A percentile compares a stretch with the other conserved stretches of the same genome.
These are phyloP conservation scores for Mediolabrus comicus DNA, from an alignment of 108 stramenopile genomes.

Conservation along the genomic window DNA sequence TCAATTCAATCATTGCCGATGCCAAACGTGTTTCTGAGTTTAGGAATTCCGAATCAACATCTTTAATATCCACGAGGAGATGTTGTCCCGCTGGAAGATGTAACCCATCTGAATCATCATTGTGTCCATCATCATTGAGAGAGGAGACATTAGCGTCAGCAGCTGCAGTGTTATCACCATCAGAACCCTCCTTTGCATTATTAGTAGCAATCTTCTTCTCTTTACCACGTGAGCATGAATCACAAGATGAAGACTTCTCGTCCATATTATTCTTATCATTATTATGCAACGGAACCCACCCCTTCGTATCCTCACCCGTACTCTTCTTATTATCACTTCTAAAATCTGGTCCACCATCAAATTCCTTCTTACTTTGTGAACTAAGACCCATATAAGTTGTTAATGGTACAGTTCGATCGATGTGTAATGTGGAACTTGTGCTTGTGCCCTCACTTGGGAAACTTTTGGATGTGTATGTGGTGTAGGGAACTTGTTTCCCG, in stretches of 20 bases:
- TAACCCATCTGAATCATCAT: slow-evolving; percentile 39
- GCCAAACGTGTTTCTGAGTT: slow-evolving; percentile 63
- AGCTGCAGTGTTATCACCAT: not conserved
- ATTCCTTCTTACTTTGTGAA: slow-evolving; percentile 17
- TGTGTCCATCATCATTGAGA: slow-evolving; percentile 24
- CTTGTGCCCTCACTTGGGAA: slow-evolving; percentile 34
- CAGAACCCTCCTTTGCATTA: not conserved
- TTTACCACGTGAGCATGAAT: slow-evolving; percentile 23
- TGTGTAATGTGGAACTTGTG: slow-evolving; percentile 36
- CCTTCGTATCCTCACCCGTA: not conserved
- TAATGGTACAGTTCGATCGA: slow-evolving; percentile 13
- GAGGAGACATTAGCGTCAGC: not conserved
- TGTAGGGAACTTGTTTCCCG: slow-evolving; percentile 57
- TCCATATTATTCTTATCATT: not conserved
- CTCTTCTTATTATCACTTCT: not conserved
- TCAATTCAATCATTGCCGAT: slow-evolving; percentile 63
- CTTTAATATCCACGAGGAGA: slow-evolving; percentile 63
- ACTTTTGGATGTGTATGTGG: slow-evolving; percentile 62
- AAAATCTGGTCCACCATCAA: slow-evolving; percentile 21
- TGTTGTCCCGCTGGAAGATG: slow-evolving; percentile 79
- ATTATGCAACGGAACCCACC: not conserved
- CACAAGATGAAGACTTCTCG: not conserved
- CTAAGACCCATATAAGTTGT: not conserved
- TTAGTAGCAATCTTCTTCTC: not conserved
- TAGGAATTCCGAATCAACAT: slow-evolving; percentile 66